Evolutionary conservation across 2,329 filamentous ascomycete species (phyloP), one percentile per base, ranked within the genome.

Genomic region (Davidsoniella eucalypti): DNA sequence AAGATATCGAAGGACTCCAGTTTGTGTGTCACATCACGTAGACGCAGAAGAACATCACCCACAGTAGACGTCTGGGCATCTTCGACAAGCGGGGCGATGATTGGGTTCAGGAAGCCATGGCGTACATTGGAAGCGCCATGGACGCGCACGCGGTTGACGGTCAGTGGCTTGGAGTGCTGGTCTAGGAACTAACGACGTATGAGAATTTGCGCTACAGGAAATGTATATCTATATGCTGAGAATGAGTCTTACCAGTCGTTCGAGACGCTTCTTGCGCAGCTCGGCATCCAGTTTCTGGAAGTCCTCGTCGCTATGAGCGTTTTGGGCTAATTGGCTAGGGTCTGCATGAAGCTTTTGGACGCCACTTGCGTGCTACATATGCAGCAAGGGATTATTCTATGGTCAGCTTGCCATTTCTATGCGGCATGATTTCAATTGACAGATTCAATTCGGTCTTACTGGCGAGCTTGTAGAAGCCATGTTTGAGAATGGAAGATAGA

Each of bases 91-190:
- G 90, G 87, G 51, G 79, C 69, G 64, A 96, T 80, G 52, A 95
- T 71, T 36, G 80, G 78, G 62, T 93, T 76, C 50, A 98, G 78
- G 64, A 98, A 95, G 55, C 75, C 72, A 58, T 76, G 76, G 55
- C 92, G 78, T n/a, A 90, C 94, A 61, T 92, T 80, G 54, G 75
- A 74, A 42, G 86, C 87, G 61, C 87, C 84, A 54, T 93, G 77
- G 54, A 98, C 72, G 58, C 51, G 51, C 8, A 53, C 51, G 39
- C 51, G 37, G 37, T 85, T 85, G 62, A 98, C 82, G 12, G 87
- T 86, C 58, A 92, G 85, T 39, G 92, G 90, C 52, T 92, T 77
- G 41, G 85, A 85, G 56, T 83, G 82, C 64, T 96, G 94, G 65
- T 84, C 76, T 57, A 79, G 75, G 60, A 93, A 75, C 83, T 87